Base-by-base conservation (phyloP, 2,329 filamentous ascomycete species). In the Rhinocladiella similis region DNA sequence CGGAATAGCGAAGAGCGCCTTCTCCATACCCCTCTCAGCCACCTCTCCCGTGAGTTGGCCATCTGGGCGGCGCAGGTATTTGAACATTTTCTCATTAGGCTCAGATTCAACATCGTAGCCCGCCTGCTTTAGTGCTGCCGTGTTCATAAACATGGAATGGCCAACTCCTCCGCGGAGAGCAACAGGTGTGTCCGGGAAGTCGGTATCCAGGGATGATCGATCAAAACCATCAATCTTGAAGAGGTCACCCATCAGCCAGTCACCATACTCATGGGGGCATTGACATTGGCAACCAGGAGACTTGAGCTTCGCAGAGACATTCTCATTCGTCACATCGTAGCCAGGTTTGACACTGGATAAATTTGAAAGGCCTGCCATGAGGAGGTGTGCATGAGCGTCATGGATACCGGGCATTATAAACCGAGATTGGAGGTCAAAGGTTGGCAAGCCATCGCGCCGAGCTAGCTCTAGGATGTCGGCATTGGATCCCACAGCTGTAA, bases 41-140 rank as follows among this genome's bases (percentile, higher is more conserved):
- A 72, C 38, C 47, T 71, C 69, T 0, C 69, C 69, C 0, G 69
- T 72, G 3, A 71, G 47, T 36, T 56, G 66, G 0, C 69, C 67
- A 53, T 70, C 56, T 9, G 61, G 47, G 2, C 63, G 63, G 9
- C 67, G 65, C 16, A 64, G 60, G 41, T 65, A 69, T 7, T 7
- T 25, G 22, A 25, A 25, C 22, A 25, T 25, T 25, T 25, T 25
- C 14, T 57, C 59, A 3, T 65, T 67, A 19, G 62, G 61, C 2
- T 39, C 47, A 2, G 62, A 55, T 27, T 66, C 62, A 18, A 57
- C 50, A 27, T 67, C 60, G 29, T 69, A 69, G 1, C 67, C 67
- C 22, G 66, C 63, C 4, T 61, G 56, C 16, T 61, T 50, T 3
- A 70, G 54, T 1, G 64, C 68, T 1, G 59, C 63, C 1, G 65